phyloP scores from a whole-genome alignment of 805 yeast genomes.

The Candida ponderosae region DNA sequence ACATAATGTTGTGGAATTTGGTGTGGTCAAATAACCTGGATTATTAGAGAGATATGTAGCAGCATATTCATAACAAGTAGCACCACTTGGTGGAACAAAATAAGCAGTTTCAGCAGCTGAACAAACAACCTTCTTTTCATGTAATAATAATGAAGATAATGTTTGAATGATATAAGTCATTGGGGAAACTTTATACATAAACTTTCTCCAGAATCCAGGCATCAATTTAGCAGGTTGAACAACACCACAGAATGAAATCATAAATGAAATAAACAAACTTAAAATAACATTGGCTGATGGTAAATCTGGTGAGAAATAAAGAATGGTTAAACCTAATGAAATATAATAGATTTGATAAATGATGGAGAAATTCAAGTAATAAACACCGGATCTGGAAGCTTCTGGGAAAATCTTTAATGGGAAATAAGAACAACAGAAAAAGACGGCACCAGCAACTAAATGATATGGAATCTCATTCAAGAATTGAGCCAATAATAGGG shows the following conservation, averaged over 20 bases:
- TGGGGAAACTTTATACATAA: conserved; percentile 62
- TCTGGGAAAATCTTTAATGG: conserved; percentile 34
- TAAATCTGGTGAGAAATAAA: conserved; percentile 60
- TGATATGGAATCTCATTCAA: conserved; percentile 58
- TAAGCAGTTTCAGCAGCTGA: conserved; percentile 37
- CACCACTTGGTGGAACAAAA: conserved; percentile 46
- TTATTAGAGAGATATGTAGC: conserved; percentile 30
- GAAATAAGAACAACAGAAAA: conserved; percentile 45
- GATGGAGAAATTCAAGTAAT: conserved; percentile 34
- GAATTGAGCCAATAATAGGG: conserved; percentile 45
- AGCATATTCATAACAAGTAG: conserved; percentile 54
- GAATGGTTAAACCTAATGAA: conserved; percentile 40
- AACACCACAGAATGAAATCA: conserved; percentile 30
- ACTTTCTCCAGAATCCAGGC: conserved; percentile 66
- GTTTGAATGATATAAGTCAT: conserved; percentile 50
- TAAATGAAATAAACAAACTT: conserved; percentile 29
- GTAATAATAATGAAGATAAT: conserved; percentile 40
- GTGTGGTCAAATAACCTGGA: conserved; percentile 49
- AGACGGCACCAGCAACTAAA: conserved; percentile 38
- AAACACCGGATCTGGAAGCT: conserved; percentile 43
- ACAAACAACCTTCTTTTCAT: conserved; percentile 46
- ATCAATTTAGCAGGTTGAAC: conserved; percentile 29
- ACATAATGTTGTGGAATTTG: conserved; percentile 33
- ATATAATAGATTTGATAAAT: conserved; percentile 35
- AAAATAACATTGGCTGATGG: conserved; percentile 60